phyloP scores from a whole-genome alignment of 768 basidiomycete species.

The Lactarius vividus region DNA sequence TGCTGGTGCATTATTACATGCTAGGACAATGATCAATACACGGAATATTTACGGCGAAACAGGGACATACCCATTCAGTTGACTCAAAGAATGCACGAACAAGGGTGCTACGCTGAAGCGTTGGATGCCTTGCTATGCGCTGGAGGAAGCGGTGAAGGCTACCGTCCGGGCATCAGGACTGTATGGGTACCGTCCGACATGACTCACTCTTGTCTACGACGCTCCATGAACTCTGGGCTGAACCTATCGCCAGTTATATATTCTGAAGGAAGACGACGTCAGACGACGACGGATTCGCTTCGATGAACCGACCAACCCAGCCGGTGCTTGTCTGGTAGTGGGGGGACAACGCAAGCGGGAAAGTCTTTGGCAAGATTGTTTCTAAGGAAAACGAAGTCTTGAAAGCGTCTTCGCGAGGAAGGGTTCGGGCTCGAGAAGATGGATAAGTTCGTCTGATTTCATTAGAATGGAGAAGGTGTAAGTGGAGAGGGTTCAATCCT shows the following conservation, averaged over 20 bases:
- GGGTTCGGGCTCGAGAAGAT: slow-evolving; percentile 78
- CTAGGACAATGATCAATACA: slow-evolving; percentile 40
- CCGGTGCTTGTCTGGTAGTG: slow-evolving; percentile 94
- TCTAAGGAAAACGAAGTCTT: slow-evolving; percentile 93
- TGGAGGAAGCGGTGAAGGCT: slow-evolving; percentile 93
- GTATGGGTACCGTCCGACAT: slow-evolving; percentile 12
- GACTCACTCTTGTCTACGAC: slow-evolving; percentile 79
- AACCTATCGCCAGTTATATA: slow-evolving; percentile 98
- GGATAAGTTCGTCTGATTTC: slow-evolving; percentile 77
- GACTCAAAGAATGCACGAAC: slow-evolving; percentile 95
- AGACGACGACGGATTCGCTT: not conserved
- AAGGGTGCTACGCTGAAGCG: slow-evolving; percentile 84
- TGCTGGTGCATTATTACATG: slow-evolving; percentile 98
- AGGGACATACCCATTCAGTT: slow-evolving; percentile 87
- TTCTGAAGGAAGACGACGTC: slow-evolving; percentile 48
- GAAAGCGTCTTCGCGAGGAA: slow-evolving; percentile 83
- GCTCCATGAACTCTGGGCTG: slow-evolving; percentile 95
- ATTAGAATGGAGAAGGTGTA: slow-evolving; percentile 1
- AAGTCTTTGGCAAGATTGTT: slow-evolving; percentile 89
- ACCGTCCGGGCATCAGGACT: slow-evolving; percentile 11
- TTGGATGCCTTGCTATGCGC: slow-evolving; percentile 90
- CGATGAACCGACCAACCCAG: slow-evolving; percentile 62
- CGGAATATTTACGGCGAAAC: slow-evolving; percentile 14
- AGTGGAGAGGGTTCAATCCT: slow-evolving; percentile 28
- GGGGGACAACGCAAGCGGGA: slow-evolving; percentile 96